Conservation (phyloP, 495 filamentous ascomycete species). For the Podospora pseudoanserina region DNA sequence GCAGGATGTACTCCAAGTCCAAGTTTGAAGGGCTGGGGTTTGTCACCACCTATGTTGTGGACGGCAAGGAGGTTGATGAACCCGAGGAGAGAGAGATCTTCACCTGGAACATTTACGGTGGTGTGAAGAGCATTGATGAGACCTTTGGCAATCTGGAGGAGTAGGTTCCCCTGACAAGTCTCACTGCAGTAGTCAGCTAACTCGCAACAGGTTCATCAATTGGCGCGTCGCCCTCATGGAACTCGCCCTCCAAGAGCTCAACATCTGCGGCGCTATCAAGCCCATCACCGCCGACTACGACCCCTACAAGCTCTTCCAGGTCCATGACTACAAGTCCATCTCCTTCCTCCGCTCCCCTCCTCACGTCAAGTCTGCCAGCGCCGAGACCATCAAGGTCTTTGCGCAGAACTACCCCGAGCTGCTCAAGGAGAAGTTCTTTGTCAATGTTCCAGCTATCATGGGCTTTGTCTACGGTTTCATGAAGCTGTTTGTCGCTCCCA, state of each 20-base stretch:
- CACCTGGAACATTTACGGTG: constrained; percentile 87
- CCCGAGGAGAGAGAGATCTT: constrained; percentile 52
- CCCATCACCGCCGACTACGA: constrained; percentile 75
- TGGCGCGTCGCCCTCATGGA: constrained; percentile 91
- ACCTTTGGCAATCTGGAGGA: constrained; percentile 76
- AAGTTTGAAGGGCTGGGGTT: constrained; percentile 59
- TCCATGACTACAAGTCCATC: constrained; percentile 85
- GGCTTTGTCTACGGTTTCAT: constrained; percentile 77
- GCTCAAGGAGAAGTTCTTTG: constrained; percentile 83
- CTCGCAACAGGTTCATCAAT: constrained; percentile 61
- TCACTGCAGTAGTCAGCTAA: constrained; percentile 10
- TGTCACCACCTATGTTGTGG: constrained; percentile 45
- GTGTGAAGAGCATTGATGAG: constrained; percentile 61
- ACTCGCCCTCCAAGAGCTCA: constrained; percentile 64
- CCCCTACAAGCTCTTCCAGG: constrained; percentile 81
- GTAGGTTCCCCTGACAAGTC: constrained; percentile 44
- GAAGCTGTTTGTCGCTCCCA: constrained; percentile 72
- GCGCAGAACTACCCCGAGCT: constrained; percentile 80
- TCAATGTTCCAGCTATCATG: constrained; percentile 86
- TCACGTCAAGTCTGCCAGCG: constrained; percentile 63
- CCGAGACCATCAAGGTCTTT: constrained; percentile 75
- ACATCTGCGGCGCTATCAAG: constrained; percentile 59
- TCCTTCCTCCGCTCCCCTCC: constrained; percentile 74
- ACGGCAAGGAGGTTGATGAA: constrained; percentile 25
- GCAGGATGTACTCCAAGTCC: constrained; percentile 43